Evolutionary conservation across 371 early-diverging fungal species (phyloP), one percentile per base, ranked within the genome.

Genomic region (Batrachochytrium dendrobatidis): DNA sequence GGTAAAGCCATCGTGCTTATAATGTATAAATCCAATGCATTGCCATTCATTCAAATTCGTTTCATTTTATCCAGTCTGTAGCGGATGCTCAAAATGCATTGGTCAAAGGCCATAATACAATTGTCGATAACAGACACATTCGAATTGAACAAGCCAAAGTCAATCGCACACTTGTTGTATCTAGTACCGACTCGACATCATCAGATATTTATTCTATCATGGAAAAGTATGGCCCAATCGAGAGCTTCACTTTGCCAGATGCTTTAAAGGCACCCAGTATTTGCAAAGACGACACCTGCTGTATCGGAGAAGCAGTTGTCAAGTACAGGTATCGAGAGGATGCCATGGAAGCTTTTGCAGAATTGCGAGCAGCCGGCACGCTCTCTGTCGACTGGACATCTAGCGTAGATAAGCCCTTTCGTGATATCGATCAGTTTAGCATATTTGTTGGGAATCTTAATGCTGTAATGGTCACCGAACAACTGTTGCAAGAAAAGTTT

Each of bases 101-200:
- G 30, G 49, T 65, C 28, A 81, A 87, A 58, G 86, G 86, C 0
- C 85, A 86, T 55, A 83, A 85, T 43, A 85, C 85, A 1, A 17
- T 82, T 6, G 50, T 91, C 26, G 80, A 88, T 60, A 83, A 84
- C 18, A 71, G 92, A 53, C 80, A 76, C 53, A 85, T 91, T 46
- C 85, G 92, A 6, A 87, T 90, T 50, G 92, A 91, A 66, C 84
- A 83, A 52, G 92, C 92, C 1, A 69, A 85, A 52, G 92, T 91
- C 8, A 89, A 91, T 66, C 80, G 92, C 25, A 89, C 90, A 4
- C 66, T 91, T 6, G 85, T 83, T 61, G 70, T 89, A 30, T 72
- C 75, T 0, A 70, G 82, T 46, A 71, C 83, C 20, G 60, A 43
- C 34, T 51, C 58, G 29, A 33, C 31, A 25, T 65, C 43, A 32